These are phyloP conservation scores for Penicillium goetzii DNA, from an alignment of 495 filamentous ascomycete genomes.

Conservation along the genomic window DNA sequence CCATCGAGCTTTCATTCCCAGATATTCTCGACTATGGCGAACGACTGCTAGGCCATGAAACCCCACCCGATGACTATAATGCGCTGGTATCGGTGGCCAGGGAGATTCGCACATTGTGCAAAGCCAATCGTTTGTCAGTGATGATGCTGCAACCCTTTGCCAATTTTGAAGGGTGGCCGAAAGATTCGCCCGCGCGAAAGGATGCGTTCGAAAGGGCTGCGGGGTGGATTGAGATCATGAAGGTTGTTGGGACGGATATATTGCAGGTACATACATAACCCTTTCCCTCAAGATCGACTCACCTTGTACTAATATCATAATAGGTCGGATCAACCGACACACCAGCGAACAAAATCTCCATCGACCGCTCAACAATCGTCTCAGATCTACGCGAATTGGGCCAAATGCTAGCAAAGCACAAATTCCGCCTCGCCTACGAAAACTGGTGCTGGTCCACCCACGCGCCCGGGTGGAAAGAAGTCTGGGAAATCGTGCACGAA, in stretches of 20 bases:
- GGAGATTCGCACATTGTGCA: conserved; percentile 57
- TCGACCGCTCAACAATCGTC: conserved; percentile 53
- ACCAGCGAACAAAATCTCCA: conserved; percentile 53
- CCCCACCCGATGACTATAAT: conserved; percentile 59
- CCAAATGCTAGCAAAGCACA: conserved; percentile 60
- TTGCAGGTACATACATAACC: conserved; percentile 60
- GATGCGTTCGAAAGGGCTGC: conserved; percentile 67
- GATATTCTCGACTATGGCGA: conserved; percentile 70
- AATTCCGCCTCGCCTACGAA: conserved; percentile 72
- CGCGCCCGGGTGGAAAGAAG: conserved; percentile 67
- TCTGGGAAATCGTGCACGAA: conserved; percentile 66
- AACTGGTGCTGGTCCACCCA: conserved; percentile 86
- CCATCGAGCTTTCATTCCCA: conserved; percentile 76
- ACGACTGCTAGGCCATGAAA: conserved; percentile 49
- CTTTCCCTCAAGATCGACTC: not conserved
- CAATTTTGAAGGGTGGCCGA: conserved; percentile 79
- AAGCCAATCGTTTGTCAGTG: conserved; percentile 58
- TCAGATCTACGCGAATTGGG: conserved; percentile 65
- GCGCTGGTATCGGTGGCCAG: conserved; percentile 53
- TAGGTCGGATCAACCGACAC: conserved; percentile 73
- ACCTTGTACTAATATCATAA: not conserved
- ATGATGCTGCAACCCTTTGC: conserved; percentile 80
- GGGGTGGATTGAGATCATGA: conserved; percentile 77
- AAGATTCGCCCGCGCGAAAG: conserved; percentile 57
- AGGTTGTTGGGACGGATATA: conserved; percentile 68